Conservation (phyloP, 495 filamentous ascomycete species). For the Cryomyces minteri region DNA sequence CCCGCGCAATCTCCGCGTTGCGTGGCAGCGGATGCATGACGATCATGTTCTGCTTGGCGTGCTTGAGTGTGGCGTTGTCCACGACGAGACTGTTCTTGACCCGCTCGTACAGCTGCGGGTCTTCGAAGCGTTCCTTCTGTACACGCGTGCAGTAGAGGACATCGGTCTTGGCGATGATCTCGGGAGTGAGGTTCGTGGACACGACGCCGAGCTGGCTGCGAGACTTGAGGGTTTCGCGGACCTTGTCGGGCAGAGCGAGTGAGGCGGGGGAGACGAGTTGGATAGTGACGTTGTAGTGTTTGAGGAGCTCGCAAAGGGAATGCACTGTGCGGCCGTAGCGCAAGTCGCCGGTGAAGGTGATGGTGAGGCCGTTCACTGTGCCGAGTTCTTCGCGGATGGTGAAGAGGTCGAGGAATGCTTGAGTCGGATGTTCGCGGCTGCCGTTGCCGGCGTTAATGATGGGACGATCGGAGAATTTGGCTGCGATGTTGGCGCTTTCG, state of each 20-base stretch:
- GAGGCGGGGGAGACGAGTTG: constrained; percentile 74
- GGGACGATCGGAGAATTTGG: constrained; percentile 71
- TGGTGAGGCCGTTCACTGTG: constrained; percentile 80
- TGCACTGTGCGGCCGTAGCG: constrained; percentile 88
- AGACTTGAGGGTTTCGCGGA: constrained; percentile 48
- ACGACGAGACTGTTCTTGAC: constrained; percentile 78
- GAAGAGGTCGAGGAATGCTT: constrained; percentile 96
- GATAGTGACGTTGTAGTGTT: constrained; percentile 83
- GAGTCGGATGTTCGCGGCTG: constrained; percentile 85
- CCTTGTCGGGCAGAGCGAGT: constrained; percentile 55
- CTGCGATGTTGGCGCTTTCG: constrained; percentile 55
- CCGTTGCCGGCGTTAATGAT: constrained; percentile 97
- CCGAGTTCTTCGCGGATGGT: constrained; percentile 95
- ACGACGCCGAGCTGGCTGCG: constrained; percentile 60
- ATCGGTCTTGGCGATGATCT: constrained; percentile 66
- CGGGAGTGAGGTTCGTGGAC: constrained; percentile 59
- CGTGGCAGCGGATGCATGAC: constrained; percentile 92
- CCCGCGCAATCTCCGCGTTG: constrained; percentile 80
- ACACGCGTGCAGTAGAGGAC: constrained; percentile 93
- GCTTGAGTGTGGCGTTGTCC: constrained; percentile 75
- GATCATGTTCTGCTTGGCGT: constrained; percentile 78
- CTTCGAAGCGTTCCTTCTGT: constrained; percentile 85
- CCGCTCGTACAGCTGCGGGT: constrained; percentile 58
- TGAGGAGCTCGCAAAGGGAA: constrained; percentile 79
- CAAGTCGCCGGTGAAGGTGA: constrained; percentile 89